A percentile compares a stretch with the other conserved stretches of the same genome.
phyloP scores from a whole-genome alignment of 1,139 yeast species.

The Lodderomyces jiufengensis region DNA sequence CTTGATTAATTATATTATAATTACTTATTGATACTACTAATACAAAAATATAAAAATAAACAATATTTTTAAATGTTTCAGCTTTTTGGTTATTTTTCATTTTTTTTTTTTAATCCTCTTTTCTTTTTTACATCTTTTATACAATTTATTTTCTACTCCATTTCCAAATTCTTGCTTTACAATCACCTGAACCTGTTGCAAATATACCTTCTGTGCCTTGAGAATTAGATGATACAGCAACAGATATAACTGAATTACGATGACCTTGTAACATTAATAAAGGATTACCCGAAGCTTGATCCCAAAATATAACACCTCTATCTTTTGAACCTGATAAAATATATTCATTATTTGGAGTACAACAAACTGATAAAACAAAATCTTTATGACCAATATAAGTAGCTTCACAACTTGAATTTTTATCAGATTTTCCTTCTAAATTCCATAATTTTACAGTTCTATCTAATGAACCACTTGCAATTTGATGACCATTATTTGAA shows the following conservation, averaged over 20 bases:
- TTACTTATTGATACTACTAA: too few species aligned
- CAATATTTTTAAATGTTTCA: too few species aligned
- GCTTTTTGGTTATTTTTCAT: too few species aligned
- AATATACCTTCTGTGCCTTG: conserved; percentile 71
- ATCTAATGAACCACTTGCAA: conserved; percentile 92
- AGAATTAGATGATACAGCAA: conserved; percentile 80
- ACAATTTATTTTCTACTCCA: conserved; percentile 38
- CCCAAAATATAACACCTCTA: conserved; percentile 97
- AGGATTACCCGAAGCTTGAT: conserved; percentile 87
- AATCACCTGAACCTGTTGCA: conserved; percentile 98
- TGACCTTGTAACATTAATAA: conserved; percentile 96
- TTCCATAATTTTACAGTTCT: conserved; percentile 97
- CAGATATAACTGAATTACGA: conserved; percentile 92
- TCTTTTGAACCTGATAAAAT: conserved; percentile 94
- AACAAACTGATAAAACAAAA: conserved; percentile 89
- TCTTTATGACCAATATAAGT: conserved; percentile 96
- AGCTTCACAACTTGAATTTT: conserved; percentile 73
- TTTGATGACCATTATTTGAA: conserved; percentile 87
- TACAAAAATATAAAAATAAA: too few species aligned
- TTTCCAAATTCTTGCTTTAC: conserved; percentile 95
- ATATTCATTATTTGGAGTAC: conserved; percentile 91
- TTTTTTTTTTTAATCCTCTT: too few species aligned
- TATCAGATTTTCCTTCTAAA: conserved; percentile 58
- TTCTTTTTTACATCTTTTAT: conserved; percentile 2
- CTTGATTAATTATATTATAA: too few species aligned